Conservation (phyloP, 2,329 filamentous ascomycete genomes). For the Venturia effusa region DNA sequence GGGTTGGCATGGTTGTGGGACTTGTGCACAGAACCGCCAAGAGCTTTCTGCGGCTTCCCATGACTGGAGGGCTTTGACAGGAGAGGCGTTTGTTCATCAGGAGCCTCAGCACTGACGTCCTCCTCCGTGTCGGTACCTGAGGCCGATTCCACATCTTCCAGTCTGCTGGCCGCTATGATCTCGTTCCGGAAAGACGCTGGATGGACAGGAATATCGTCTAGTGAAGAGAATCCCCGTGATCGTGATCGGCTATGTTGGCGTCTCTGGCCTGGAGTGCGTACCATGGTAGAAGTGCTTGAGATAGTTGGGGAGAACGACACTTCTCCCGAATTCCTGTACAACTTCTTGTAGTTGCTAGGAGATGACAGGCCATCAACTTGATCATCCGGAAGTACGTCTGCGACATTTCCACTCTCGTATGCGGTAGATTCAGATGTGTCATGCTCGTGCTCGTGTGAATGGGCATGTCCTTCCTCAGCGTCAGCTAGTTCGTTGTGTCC, state of each 20-base stretch:
- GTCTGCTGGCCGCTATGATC: constrained; percentile 73
- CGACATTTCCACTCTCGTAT: constrained; percentile 48
- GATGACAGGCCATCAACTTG: constrained; percentile 38
- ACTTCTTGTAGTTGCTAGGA: neutral
- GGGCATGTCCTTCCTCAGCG: constrained; percentile 42
- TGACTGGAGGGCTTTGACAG: constrained; percentile 24
- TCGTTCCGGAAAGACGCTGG: constrained; percentile 85
- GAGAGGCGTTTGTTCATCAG: constrained; percentile 24
- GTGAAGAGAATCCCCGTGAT: constrained; percentile 38
- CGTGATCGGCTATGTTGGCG: constrained; percentile 51
- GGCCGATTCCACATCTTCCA: constrained; percentile 44
- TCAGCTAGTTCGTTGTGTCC: constrained; percentile 29
- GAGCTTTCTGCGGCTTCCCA: constrained; percentile 15
- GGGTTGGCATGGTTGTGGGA: constrained; percentile 19
- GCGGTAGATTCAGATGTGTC: constrained; percentile 31
- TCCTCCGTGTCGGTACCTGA: constrained; percentile 45
- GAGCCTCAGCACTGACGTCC: constrained; percentile 15
- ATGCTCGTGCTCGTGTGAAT: constrained; percentile 40
- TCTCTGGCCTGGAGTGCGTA: constrained; percentile 24
- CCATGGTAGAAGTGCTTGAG: neutral
- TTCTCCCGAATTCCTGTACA: constrained; percentile 2
- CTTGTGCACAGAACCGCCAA: constrained; percentile 15
- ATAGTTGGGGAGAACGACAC: neutral
- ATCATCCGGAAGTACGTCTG: constrained; percentile 53
- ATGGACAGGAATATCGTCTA: constrained; percentile 70